Conservation (phyloP, 2,329 filamentous ascomycete species). For the Escovopsis sp. region DNA sequence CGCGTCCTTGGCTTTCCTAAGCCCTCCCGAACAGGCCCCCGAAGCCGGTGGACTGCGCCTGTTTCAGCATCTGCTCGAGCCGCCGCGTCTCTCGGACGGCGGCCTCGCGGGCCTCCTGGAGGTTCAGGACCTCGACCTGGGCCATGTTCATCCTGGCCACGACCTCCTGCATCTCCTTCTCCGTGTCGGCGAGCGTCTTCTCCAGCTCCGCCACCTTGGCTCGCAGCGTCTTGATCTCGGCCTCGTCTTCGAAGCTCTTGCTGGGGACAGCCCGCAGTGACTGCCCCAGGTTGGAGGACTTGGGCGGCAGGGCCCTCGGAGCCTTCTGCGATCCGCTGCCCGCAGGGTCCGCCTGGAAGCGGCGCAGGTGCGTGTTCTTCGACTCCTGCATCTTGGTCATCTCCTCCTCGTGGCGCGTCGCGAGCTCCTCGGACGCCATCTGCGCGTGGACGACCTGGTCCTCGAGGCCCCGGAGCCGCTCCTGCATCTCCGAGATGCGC, state of each 20-base stretch:
- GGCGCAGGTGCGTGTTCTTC: constrained; percentile 61
- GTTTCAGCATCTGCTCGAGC: constrained; percentile 51
- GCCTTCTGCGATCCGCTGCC: constrained; percentile 17
- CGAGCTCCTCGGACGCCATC: constrained; percentile 70
- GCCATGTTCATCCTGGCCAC: constrained; percentile 66
- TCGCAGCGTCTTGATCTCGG: constrained; percentile 62
- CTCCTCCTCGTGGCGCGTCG: constrained; percentile 77
- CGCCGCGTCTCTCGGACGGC: constrained; percentile 57
- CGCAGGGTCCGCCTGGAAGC: constrained; percentile 46
- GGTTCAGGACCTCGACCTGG: constrained; percentile 69
- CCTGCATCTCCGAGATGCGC: constrained; percentile 73
- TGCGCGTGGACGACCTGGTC: constrained; percentile 74
- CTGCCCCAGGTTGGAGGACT: constrained; percentile 19
- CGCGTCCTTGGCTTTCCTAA: not conserved
- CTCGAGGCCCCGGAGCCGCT: constrained; percentile 65
- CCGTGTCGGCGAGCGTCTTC: constrained; percentile 43
- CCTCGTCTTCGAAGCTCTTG: constrained; percentile 56
- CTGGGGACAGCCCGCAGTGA: constrained; percentile 37
- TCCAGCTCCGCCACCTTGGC: constrained; percentile 74
- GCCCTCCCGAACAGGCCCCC: constrained; percentile 2
- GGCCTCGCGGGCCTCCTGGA: constrained; percentile 62
- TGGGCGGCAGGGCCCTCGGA: constrained; percentile 16
- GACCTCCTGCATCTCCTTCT: constrained; percentile 71
- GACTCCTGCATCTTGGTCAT: constrained; percentile 60
- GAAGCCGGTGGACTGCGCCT: constrained; percentile 41